phyloP scores from a whole-genome alignment of 352 stramenopile species.

The Globisporangium spiculum region DNA sequence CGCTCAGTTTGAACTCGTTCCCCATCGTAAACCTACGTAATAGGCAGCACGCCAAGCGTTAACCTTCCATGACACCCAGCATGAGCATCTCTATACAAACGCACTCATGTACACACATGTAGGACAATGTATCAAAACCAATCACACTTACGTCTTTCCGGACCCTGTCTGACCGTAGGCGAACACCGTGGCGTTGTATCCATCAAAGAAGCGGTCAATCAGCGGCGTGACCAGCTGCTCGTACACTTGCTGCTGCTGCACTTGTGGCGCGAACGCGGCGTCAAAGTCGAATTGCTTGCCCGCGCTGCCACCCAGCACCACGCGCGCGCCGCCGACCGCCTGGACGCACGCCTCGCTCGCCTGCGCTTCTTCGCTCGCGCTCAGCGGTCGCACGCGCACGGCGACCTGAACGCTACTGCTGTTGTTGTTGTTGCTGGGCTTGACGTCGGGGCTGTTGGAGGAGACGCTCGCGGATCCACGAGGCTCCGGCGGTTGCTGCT shows the following conservation, averaged over 20 bases:
- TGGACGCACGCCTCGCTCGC: slow-evolving; percentile 37
- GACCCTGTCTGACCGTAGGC: slow-evolving; percentile 94
- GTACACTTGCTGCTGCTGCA: slow-evolving; percentile 43
- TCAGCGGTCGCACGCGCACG: slow-evolving; percentile 53
- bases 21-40: slow-evolving; percentile 92
- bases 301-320: slow-evolving; percentile 30
- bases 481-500: neutral
- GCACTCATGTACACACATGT: neutral
- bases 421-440: neutral
- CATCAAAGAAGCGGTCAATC: slow-evolving; percentile 88
- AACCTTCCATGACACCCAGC: neutral
- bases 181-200: slow-evolving; percentile 95
- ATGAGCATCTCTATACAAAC: neutral
- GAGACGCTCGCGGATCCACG: neutral
- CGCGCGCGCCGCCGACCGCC: slow-evolving; percentile 14
- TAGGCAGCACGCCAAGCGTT: slow-evolving; percentile 11
- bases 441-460: neutral
- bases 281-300: slow-evolving; percentile 79
- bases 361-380: slow-evolving; percentile 33
- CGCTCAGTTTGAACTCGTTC: slow-evolving; percentile 57
- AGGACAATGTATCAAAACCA: neutral
- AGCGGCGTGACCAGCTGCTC: slow-evolving; percentile 51
- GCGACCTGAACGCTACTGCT: slow-evolving; percentile 45
- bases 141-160: slow-evolving; percentile 53
- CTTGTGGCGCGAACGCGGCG: slow-evolving; percentile 50